Conservation (phyloP, 2,329 filamentous ascomycete genomes). For the Alternaria angustiovoidea region DNA sequence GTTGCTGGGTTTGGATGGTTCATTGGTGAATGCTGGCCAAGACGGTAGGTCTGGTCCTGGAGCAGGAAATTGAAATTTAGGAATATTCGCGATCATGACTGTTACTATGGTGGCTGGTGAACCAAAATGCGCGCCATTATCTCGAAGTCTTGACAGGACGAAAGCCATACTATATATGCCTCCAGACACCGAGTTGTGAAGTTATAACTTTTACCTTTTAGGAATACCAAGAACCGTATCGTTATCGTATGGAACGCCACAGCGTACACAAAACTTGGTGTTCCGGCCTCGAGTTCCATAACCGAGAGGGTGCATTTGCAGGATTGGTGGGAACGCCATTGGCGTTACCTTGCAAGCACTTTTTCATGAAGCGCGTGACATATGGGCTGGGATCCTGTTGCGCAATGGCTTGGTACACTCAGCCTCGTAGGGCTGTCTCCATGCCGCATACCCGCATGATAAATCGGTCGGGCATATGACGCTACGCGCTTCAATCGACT, state of each 20-base stretch:
- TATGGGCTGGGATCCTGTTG: background rate
- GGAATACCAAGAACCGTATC: slow-evolving; percentile 8
- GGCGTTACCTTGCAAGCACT: background rate
- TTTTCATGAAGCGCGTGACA: slow-evolving; percentile 6
- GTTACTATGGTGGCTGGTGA: background rate
- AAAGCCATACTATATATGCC: background rate
- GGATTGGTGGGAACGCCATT: slow-evolving; percentile 6
- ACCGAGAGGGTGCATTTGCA: background rate
- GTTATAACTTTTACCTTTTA: background rate
- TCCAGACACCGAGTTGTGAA: background rate
- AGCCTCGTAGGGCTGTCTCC: background rate
- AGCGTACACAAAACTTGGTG: slow-evolving; percentile 1
- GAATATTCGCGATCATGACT: background rate
- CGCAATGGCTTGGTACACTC: background rate
- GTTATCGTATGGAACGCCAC: slow-evolving; percentile 4
- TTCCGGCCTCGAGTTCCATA: background rate
- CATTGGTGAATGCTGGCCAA: background rate
- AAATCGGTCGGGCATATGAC: background rate
- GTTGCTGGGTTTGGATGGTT: background rate
- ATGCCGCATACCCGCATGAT: slow-evolving; percentile 1
- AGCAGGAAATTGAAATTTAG: slow-evolving; percentile 1
- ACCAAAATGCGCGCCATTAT: background rate
- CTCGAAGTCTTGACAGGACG: background rate
- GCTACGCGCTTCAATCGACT: background rate
- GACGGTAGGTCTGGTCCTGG: background rate